Conservation (phyloP, 1,284 basidiomycete genomes). For the Chondrostereum purpureum region DNA sequence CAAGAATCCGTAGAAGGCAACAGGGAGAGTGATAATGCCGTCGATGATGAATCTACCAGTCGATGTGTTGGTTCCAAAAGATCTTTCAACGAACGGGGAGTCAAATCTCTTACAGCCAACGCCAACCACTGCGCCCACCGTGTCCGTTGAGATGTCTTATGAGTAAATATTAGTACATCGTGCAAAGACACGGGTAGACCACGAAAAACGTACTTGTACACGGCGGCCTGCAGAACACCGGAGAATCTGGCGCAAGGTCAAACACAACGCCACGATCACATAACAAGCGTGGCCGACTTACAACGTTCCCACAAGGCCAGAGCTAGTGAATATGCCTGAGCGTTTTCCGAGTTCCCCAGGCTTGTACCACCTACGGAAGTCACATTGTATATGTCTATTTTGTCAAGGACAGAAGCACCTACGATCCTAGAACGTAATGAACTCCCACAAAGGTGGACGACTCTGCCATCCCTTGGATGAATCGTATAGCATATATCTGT, state of each 20-base stretch:
- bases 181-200: neutral
- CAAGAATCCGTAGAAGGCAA: constrained; percentile 66
- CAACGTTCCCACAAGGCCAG: constrained; percentile 60
- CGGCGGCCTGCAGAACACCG: constrained; percentile 61
- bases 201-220: constrained; percentile 39
- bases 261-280: constrained; percentile 7
- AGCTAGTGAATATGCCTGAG: constrained; percentile 65
- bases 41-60: constrained; percentile 71
- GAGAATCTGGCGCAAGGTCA: constrained; percentile 44
- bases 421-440: constrained; percentile 69
- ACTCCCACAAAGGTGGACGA: constrained; percentile 72
- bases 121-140: constrained; percentile 58
- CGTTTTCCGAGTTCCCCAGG: constrained; percentile 63
- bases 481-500: constrained; percentile 66
- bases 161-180: neutral
- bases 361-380: constrained; percentile 55
- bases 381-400: neutral
- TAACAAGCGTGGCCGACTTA: constrained; percentile 21
- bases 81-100: neutral
- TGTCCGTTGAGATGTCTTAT: constrained; percentile 52
- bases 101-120: constrained; percentile 51
- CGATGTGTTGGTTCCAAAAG: neutral
- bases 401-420: constrained; percentile 17
- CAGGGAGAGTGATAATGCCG: constrained; percentile 65
- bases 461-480: constrained; percentile 70